These are phyloP conservation scores for Brassica carinata DNA, from an alignment of 345 rosid species.

Conservation along the genomic window DNA sequence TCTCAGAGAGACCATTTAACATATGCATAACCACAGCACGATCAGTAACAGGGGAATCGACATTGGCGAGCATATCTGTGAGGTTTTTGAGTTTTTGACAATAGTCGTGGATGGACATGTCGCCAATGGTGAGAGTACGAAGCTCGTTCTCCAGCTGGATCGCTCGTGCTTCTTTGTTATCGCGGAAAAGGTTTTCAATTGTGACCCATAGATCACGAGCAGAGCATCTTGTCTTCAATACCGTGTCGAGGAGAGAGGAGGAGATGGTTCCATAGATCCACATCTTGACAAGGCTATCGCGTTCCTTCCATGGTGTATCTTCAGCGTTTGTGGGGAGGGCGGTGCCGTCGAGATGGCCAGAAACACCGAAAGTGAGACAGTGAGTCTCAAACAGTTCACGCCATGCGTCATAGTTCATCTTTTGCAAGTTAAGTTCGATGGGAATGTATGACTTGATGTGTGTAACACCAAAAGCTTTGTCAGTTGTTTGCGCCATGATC, in stretches of 20 bases:
- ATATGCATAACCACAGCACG: neutral
- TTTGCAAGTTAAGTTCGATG: neutral
- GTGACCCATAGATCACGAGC: neutral
- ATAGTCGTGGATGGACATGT: neutral
- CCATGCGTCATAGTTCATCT: neutral
- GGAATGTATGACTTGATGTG: neutral
- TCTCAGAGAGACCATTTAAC: neutral
- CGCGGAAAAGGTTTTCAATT: neutral
- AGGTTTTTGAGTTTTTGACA: neutral
- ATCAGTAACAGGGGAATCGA: neutral
- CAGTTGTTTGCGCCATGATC: neutral
- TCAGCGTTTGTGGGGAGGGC: neutral
- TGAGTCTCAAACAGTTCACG: neutral
- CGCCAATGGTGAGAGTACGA: neutral
- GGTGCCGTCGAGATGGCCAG: neutral
- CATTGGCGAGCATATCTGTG: neutral
- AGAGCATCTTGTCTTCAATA: neutral
- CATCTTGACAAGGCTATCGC: neutral
- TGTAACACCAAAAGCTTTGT: neutral
- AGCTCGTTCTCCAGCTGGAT: neutral
- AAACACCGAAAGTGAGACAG: neutral
- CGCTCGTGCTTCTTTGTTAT: neutral
- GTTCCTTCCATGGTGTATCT: neutral
- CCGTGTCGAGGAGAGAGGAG: neutral
- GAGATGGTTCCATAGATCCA: neutral